These are phyloP conservation scores for Ogataea nitratoaversa DNA, from an alignment of 805 yeast genomes.

Conservation along the genomic window DNA sequence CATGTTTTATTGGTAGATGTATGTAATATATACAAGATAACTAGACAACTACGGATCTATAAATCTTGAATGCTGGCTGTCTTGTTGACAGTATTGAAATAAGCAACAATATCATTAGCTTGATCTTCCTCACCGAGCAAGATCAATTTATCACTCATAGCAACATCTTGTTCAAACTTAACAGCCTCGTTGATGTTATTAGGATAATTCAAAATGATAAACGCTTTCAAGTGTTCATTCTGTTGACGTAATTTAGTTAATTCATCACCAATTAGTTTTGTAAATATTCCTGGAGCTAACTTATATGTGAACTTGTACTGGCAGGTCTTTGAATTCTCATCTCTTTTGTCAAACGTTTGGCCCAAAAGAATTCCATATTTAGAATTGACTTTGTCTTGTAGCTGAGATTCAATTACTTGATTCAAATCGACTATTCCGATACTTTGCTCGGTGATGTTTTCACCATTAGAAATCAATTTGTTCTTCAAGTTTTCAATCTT, in stretches of 20 bases:
- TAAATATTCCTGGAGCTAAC: conserved; percentile 42
- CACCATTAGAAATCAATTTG: conserved; percentile 15
- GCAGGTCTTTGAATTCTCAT: conserved; percentile 26
- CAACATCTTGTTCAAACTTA: conserved; percentile 67
- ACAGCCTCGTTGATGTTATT: conserved; percentile 60
- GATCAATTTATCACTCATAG: conserved; percentile 41
- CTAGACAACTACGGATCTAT: conserved; percentile 3
- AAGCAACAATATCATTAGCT: conserved; percentile 53
- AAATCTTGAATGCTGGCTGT: conserved; percentile 25
- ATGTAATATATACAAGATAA: conserved; percentile 3
- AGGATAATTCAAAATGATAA: conserved; percentile 57
- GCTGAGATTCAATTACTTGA: conserved; percentile 42
- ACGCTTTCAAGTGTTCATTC: conserved; percentile 38
- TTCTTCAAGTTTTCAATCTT: conserved; percentile 7
- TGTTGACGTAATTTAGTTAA: conserved; percentile 20
- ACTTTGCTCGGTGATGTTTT: neutral
- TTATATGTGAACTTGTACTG: conserved; percentile 27
- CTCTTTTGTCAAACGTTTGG: conserved; percentile 31
- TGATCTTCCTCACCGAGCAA: conserved; percentile 25
- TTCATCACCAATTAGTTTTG: conserved; percentile 43
- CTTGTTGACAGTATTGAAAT: conserved; percentile 65
- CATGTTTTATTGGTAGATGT: neutral
- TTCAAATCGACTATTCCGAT: conserved; percentile 47
- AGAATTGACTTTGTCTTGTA: conserved; percentile 39
- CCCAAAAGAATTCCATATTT: conserved; percentile 51